Base-by-base conservation (phyloP, 495 filamentous ascomycete species). In the Xylaria cubensis region DNA sequence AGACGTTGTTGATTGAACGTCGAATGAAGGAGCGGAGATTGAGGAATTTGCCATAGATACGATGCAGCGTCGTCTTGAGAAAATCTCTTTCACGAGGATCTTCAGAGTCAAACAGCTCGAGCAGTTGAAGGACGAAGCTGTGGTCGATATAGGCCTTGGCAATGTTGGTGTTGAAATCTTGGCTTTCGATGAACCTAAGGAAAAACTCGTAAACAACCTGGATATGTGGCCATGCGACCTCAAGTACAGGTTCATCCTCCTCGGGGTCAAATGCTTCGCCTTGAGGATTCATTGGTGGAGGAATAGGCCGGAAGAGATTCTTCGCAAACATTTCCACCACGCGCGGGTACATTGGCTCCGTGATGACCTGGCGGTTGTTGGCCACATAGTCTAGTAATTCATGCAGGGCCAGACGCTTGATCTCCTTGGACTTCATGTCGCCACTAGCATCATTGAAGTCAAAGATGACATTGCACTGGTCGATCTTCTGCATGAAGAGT, bases 371-470 rank as follows among this genome's bases (percentile, higher is more conserved):
- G 50, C 96, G 90, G 77, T 99, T 99, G 81, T 98, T 98, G 74
- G 96, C 95, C 64, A 99, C 95, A 78, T 99, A 99, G 80, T 99
- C 96, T 63, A 99, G 87, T 39, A 99, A 88, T 78, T 99, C 96
- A 77, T 99, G 96, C 53, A 99, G 88, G 59, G 96, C 97, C 77
- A 99, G 83, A 75, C 96, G 90, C 87, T 99, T 99, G 86, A 99
- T 98, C 83, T 99, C 96, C 82, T 99, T 99, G n/a, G 95, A 97
- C 81, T 98, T 98, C 95, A 98, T 98, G 77, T 99, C 96, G 66
- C 91, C 95, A 72, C 93, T 97, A 50, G 97, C 94, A 78, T 99
- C 96, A 81, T 98, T 99, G 85, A 99, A 99, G 82, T 99, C 96
- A 77, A 99, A 99, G 75, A 99, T 99, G 82, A 99, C 97, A 78